Conservation (phyloP, 306 rosid genomes). For the Amphicarpaea edgeworthii region DNA sequence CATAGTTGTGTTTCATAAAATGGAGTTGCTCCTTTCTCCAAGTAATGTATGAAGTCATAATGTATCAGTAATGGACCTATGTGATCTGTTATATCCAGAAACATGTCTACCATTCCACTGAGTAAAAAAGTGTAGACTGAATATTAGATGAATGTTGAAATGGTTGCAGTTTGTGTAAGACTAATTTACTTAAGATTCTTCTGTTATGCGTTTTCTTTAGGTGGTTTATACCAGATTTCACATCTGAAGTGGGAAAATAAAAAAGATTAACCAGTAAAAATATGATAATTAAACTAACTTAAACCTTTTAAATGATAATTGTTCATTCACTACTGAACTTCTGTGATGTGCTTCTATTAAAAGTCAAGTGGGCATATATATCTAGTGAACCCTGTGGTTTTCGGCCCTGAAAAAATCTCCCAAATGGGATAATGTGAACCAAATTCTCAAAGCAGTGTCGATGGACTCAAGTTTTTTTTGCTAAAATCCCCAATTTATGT, state of each 20-base stretch:
- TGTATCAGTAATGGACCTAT: too few species aligned
- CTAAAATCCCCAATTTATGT: neutral
- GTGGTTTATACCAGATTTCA: neutral
- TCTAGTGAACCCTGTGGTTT: neutral
- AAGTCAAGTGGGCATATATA: neutral
- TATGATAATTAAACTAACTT: neutral
- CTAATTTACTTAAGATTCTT: neutral
- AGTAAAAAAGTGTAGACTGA: too few species aligned
- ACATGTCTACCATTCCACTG: too few species aligned
- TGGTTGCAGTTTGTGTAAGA: slow-evolving; percentile 10
- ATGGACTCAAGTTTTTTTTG: neutral
- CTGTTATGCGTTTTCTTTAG: neutral
- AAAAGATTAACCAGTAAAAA: neutral
- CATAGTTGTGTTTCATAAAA: neutral
- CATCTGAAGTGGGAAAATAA: neutral
- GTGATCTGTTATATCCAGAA: too few species aligned
- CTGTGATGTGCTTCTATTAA: neutral
- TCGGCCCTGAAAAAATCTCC: neutral
- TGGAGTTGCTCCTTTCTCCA: slow-evolving; percentile 9
- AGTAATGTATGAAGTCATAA: too few species aligned
- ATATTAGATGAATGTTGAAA: neutral
- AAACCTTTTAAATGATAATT: slow-evolving; percentile 1
- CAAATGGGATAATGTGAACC: neutral
- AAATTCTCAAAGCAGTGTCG: neutral
- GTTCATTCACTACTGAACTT: neutral